Base-by-base conservation (phyloP, 179 eudicot species). In the Sideroxylon spinosum region DNA sequence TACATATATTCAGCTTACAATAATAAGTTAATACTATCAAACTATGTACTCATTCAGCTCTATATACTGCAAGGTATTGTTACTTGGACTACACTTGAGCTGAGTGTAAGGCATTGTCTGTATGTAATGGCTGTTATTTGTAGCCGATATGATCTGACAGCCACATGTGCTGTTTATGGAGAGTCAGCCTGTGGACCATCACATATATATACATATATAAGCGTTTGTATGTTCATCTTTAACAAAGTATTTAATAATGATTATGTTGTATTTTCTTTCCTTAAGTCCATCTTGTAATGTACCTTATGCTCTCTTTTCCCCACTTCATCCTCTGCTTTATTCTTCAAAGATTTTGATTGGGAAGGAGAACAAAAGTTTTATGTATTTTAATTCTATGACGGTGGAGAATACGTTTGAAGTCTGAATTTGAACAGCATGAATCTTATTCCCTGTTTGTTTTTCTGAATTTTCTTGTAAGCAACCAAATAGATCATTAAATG, bases 101-200 rank as follows among this genome's bases (percentile, higher is more conserved):
- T 44, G 55, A 57, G 20, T 68, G 57, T 68, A 46, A 49, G 46
- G 3, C 2, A 23, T 6, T 68, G n/a, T 37, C 11, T 44, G 26
- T 78, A 23, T 78, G 67, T 37, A 70, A 78, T 59, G 68, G 65
- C 60, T 70, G 20, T 59, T 70, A 61, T 44, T 78, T 70, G 76
- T 59, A 78, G 76, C 60, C 70, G 52, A 22, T 44, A 7, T 26
- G 46, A 70, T 70, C 32, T 14, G 67, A 50, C 19, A 70, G 69
- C 80, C 80, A 46, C 80, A 78, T 44, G 80, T 37, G 80, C 69
- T 70, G 48, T 25, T 69, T 78, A 59, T 70, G 16, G 12, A 69
- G 74, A 44, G 59, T 78, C 68, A 25, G 65, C 75, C 69, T 78
- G 76, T 37, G 75, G 80, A 37, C 28, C 22, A 67, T 56, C 72